Evolutionary conservation across 148 eudicot genomes (phyloP).

Genomic region (Diospyros lotus): DNA sequence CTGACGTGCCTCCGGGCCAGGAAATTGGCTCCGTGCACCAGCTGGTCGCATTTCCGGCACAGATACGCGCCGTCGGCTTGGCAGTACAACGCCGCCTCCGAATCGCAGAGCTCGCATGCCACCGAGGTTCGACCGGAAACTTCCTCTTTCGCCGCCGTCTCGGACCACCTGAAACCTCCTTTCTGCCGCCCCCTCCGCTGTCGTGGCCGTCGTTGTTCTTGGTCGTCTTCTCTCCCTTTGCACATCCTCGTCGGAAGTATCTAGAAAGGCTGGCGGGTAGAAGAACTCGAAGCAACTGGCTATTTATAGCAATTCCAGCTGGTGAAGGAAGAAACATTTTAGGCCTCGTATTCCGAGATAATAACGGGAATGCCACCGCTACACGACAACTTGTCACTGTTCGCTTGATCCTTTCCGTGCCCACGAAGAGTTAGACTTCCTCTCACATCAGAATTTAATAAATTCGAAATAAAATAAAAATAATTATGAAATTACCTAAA

Average conservation of each 20-base stretch:
- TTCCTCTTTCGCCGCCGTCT: neutral
- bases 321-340: slow-evolving; percentile 1
- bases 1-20: slow-evolving; percentile 33
- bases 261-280: neutral
- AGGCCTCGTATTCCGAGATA: neutral
- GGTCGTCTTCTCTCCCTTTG: slow-evolving; percentile 12
- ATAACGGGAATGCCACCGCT: neutral
- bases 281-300: neutral
- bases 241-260: slow-evolving; percentile 15
- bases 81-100: slow-evolving; percentile 27
- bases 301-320: slow-evolving; percentile 13
- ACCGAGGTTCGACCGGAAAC: slow-evolving; percentile 7
- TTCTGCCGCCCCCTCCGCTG: neutral
- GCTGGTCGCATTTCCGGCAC: slow-evolving; percentile 32
- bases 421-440: too few relatives aligned
- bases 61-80: slow-evolving; percentile 35
- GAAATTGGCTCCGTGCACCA: slow-evolving; percentile 46
- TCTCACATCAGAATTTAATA: too few relatives aligned
- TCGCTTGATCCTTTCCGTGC: too few relatives aligned
- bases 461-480: too few relatives aligned
- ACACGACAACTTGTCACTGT: too few relatives aligned
- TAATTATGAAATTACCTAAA: too few relatives aligned
- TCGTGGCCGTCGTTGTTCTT: neutral
- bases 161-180: neutral
- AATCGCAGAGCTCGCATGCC: slow-evolving; percentile 31